Evolutionary conservation across 202 grass and related monocot genomes (phyloP), one percentile per base, ranked within the genome.

Genomic region (Musa balbisiana): DNA sequence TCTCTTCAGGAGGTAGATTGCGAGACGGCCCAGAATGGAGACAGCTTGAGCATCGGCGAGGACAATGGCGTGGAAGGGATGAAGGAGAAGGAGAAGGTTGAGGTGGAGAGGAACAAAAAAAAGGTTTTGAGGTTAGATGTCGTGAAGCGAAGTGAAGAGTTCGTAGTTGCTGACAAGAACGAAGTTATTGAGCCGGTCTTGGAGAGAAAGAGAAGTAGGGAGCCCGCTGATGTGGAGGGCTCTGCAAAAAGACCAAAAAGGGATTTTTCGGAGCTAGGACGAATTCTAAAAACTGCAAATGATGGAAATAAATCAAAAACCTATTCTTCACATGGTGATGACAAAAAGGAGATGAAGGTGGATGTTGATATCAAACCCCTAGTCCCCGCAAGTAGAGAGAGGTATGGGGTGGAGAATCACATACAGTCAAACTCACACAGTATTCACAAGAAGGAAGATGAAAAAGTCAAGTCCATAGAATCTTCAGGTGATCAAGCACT

Each of bases 221-320:
- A 71, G 53, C 71, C 52, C 12, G 68, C 53, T 27, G 77, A 66
- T 76, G 74, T 55, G 53, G 83, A 86, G 77, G 79, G 77, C 76
- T 74, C 76, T 67, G n/a, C 52, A 58, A 85, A 83, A 76, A 84
- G 59, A 71, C 69, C 72, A 58, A 91, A 53, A 62, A 69, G 53
- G 52, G 79, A 79, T 62, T 58, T 51, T 51, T 26, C 0, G 10
- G 64, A 78, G 82, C 78, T 49, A 80, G n/a, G 52, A 43, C 52
- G 69, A 12, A 69, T 23, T 77, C 49, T 58, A 21, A 33, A 27
- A 9, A 82, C 81, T 72, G 52, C 70, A 75, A 84, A 72, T 53
- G 68, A 23, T 76, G 58, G 59, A 54, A 70, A 69, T 11, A 94
- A 83, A 75, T 85, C 15, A 11, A 27, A 43, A 50, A 19, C 26